Evolutionary conservation across 495 filamentous ascomycete species (phyloP).

Genomic region (Xylona heveae): DNA sequence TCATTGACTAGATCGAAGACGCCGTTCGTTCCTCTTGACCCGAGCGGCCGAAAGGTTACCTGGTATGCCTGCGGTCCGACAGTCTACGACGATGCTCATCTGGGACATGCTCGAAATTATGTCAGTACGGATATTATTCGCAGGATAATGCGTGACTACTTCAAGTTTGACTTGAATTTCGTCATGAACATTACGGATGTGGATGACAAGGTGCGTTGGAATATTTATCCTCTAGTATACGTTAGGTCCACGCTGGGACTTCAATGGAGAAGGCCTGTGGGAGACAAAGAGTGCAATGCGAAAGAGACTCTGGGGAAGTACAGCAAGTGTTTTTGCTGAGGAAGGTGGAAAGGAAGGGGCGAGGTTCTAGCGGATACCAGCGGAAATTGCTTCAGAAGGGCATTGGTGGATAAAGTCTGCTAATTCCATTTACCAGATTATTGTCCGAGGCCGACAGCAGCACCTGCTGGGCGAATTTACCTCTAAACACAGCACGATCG

Average conservation of each 20-base stretch:
- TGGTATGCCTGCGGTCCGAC: conserved; percentile 93
- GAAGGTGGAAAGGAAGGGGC: no score
- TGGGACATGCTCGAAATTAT: conserved; percentile 89
- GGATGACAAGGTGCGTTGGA: conserved; percentile 68
- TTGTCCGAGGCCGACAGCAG: conserved; percentile 60
- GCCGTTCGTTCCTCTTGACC: conserved; percentile 54
- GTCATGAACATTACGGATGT: conserved; percentile 95
- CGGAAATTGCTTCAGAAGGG: no score
- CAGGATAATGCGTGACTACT: conserved; percentile 69
- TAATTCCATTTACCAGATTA: conserved; percentile 32
- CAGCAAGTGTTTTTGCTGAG: no score
- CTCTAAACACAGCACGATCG: conserved; percentile 19
- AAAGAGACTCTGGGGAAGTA: no score
- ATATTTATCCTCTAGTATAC: no score
- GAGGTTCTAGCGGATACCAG: no score
- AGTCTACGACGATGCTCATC: conserved; percentile 76
- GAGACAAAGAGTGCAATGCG: no score
- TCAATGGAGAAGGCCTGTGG: no score
- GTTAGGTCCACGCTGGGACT: no score
- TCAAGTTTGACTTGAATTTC: conserved; percentile 68
- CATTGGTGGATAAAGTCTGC: neutral
- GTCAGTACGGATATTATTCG: conserved; percentile 84
- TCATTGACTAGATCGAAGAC: conserved; percentile 53
- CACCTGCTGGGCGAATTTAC: conserved; percentile 41
- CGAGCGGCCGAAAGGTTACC: conserved; percentile 40